phyloP scores from a whole-genome alignment of 805 yeast species.

The Kodamaea lidongshanica region DNA sequence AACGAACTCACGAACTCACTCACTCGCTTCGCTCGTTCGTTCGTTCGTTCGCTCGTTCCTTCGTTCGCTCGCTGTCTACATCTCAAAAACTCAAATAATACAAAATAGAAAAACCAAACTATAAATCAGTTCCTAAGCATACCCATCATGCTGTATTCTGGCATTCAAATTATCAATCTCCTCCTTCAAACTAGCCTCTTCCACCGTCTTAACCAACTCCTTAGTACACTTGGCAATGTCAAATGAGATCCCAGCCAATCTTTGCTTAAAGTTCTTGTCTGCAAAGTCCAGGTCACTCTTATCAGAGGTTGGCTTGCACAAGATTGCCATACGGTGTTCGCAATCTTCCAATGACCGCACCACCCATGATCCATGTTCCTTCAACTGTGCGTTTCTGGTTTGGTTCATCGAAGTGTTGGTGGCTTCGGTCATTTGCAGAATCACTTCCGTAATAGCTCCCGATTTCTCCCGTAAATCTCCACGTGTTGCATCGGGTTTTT shows the following conservation, averaged over 20 bases:
- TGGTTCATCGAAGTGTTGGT: slow-evolving; percentile 84
- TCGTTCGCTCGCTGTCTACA: no score
- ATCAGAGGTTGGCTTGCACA: slow-evolving; percentile 46
- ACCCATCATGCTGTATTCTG: slow-evolving; percentile 36
- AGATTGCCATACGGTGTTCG: slow-evolving; percentile 68
- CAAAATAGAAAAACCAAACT: slow-evolving; percentile 1
- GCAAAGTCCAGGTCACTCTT: slow-evolving; percentile 59
- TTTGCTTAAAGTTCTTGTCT: slow-evolving; percentile 82
- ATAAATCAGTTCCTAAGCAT: slow-evolving; percentile 14
- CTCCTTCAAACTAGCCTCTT: slow-evolving; percentile 83
- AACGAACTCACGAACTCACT: no score
- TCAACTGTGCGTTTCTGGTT: slow-evolving; percentile 74
- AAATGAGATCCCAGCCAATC: slow-evolving; percentile 92
- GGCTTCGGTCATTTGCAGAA: slow-evolving; percentile 83
- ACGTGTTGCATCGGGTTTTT: slow-evolving; percentile 68
- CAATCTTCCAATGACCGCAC: slow-evolving; percentile 83
- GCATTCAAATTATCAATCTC: slow-evolving; percentile 80
- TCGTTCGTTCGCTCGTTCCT: no score
- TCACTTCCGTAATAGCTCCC: slow-evolving; percentile 68
- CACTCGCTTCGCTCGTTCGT: no score
- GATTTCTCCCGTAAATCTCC: slow-evolving; percentile 71
- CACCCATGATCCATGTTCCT: slow-evolving; percentile 89
- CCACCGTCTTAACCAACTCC: slow-evolving; percentile 92
- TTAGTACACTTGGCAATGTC: slow-evolving; percentile 96
- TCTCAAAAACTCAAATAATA: slow-evolving; percentile 3